Percentiles rank a stretch among this genome's conserved stretches.
Evolutionary conservation across 192 early-diverging fungal species (phyloP).

Genomic region (Mortierella claussenii): DNA sequence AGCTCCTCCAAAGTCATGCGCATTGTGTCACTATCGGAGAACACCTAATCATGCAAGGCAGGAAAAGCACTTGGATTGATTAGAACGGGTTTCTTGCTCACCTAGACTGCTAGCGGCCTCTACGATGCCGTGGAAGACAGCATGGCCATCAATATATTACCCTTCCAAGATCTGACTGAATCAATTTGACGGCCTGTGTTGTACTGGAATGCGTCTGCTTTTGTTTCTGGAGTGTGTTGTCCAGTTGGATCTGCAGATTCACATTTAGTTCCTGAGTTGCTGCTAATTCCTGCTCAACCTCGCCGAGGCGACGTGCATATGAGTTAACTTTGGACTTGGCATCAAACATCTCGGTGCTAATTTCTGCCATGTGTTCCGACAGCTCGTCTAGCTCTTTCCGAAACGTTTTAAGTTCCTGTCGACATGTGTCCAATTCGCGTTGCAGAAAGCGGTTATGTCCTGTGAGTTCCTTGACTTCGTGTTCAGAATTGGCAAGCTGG

Average conservation of each 20-base stretch:
- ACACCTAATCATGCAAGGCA: slow-evolving; percentile 43
- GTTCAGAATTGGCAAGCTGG: slow-evolving; percentile 46
- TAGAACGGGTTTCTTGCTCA: too few relatives aligned
- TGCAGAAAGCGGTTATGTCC: slow-evolving; percentile 62
- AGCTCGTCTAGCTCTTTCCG: slow-evolving; percentile 66
- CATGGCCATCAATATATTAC: too few relatives aligned
- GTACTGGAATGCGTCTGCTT: slow-evolving; percentile 67
- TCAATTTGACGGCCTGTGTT: slow-evolving; percentile 66
- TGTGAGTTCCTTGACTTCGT: slow-evolving; percentile 50
- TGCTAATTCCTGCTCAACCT: slow-evolving; percentile 65
- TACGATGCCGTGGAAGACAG: too few relatives aligned
- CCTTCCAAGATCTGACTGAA: slow-evolving; percentile 66
- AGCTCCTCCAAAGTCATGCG: slow-evolving; percentile 63
- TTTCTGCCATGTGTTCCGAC: slow-evolving; percentile 67
- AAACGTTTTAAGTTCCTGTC: slow-evolving; percentile 62
- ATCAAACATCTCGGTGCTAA: slow-evolving; percentile 67
- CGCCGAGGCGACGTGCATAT: slow-evolving; percentile 65
- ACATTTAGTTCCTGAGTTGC: slow-evolving; percentile 67
- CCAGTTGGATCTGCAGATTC: slow-evolving; percentile 60
- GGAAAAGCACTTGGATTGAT: too few relatives aligned
- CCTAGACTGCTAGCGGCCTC: too few relatives aligned
- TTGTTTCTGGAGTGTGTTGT: slow-evolving; percentile 63
- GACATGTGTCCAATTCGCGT: slow-evolving; percentile 60
- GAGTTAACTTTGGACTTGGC: slow-evolving; percentile 62
- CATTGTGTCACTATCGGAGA: slow-evolving; percentile 64